Percentiles rank a stretch among this genome's conserved stretches.
Conservation (phyloP, 1,284 basidiomycete species). For the Moesziomyces sp. region DNA sequence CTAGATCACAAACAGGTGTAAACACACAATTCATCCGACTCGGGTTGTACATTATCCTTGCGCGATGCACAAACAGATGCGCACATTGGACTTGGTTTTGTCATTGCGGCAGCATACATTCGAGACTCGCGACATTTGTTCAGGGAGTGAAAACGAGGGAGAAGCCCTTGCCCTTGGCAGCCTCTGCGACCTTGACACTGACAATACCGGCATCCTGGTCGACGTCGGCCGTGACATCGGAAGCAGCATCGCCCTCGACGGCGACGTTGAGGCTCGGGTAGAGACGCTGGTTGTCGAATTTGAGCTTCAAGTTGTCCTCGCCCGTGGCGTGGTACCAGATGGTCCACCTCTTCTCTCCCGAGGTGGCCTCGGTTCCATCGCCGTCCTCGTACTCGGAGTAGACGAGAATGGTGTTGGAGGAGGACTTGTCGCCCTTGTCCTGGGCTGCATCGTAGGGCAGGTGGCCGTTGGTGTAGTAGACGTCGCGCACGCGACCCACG, state of each 20-base stretch:
- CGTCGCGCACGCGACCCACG: constrained; percentile 56
- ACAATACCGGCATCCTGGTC: constrained; percentile 43
- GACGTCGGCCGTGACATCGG: constrained; percentile 34
- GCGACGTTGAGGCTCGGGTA: constrained; percentile 47
- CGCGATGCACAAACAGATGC: no score
- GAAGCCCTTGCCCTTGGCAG: constrained; percentile 51
- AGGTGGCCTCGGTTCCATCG: constrained; percentile 47
- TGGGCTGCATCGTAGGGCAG: constrained; percentile 48
- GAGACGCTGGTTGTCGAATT: constrained; percentile 53
- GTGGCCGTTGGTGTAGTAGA: constrained; percentile 52
- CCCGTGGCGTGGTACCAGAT: constrained; percentile 47
- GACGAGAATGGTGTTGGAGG: constrained; percentile 27
- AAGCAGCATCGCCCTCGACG: constrained; percentile 49
- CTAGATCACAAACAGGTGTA: constrained; percentile 28
- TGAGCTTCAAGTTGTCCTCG: constrained; percentile 45
- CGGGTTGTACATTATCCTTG: constrained; percentile 5
- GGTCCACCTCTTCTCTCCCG: constrained; percentile 53
- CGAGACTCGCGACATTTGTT: neutral
- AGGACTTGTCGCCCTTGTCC: constrained; percentile 21
- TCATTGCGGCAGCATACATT: neutral
- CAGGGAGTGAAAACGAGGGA: constrained; percentile 44
- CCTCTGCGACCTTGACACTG: constrained; percentile 46
- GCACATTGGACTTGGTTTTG: neutral
- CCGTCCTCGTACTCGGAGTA: constrained; percentile 56
- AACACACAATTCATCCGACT: neutral